Base-by-base conservation (phyloP, 2,329 filamentous ascomycete species). In the Stagonosporopsis chrysanthemi region DNA sequence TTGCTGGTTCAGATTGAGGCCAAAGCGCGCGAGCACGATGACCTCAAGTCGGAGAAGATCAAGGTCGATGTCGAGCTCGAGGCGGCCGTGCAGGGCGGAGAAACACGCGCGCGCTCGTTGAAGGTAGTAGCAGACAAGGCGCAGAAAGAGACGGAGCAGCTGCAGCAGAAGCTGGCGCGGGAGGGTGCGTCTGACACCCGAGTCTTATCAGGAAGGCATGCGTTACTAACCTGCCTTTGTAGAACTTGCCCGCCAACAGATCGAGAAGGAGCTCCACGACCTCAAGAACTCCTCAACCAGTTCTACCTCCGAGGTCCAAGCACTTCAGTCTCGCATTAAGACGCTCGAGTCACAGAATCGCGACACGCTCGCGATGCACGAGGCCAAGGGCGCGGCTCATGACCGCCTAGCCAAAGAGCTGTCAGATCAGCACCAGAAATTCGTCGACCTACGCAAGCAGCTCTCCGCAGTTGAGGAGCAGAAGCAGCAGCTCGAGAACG, bases 51-150 rank as follows among this genome's bases (percentile, higher is more conserved):
- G 9, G 91, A 96, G 64, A 98, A 97, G 79, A 84, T 97, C 41
- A 89, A 91, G 65, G 82, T 91, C 42, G 92, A 97, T 69, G 95
- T 99, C 41, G 93, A 98, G 80, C 85, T 98, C 7, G 95, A 99
- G 76, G 95, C 92, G 76, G 90, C 89, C 17, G 89, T 97, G 44
- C 89, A 92, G 67, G 90, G 86, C 64, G 89, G 90, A 58, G 94
- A 98, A 73, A 87, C 89, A 23, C 90, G 92, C 77, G 88, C 88
- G 64, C 91, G 94, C 72, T 86, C 88, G 8, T 87, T 95, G 74
- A 96, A 95, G 78, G 83, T 85, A 6, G 90, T 90, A 1, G 85
- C 92, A 41, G 92, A 96, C 61, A 94, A 94, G 75, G 89, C 90
- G 9, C 83, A 93, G 59, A 90, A 91, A 64, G 93, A 97, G 64